Evolutionary conservation across 768 basidiomycete species (phyloP).

Genomic region (Leccinellum rugosiceps): DNA sequence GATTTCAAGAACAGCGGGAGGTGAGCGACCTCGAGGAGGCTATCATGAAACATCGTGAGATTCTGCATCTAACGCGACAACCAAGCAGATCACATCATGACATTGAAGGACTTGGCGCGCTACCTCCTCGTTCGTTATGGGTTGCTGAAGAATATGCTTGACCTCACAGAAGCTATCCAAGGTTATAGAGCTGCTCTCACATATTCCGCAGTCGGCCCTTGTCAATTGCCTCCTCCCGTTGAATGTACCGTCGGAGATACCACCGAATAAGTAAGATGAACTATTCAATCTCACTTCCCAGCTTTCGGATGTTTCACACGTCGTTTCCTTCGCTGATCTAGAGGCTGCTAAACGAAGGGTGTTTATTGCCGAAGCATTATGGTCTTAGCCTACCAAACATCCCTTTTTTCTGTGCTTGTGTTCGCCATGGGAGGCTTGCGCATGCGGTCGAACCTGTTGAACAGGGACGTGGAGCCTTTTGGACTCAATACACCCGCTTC

Average conservation of each 20-base stretch:
- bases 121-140: neutral
- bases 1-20: neutral
- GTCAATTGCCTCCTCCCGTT: neutral
- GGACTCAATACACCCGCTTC: conserved; percentile 16
- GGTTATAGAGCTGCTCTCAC: neutral
- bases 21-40: neutral
- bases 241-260: too few relatives aligned
- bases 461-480: conserved; percentile 21
- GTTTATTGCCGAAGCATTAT: neutral
- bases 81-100: neutral
- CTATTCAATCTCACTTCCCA: neutral
- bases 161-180: neutral
- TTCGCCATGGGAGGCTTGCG: conserved; percentile 6
- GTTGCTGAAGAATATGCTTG: neutral
- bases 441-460: conserved; percentile 30
- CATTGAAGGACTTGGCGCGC: neutral
- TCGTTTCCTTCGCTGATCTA: neutral
- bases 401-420: conserved; percentile 14
- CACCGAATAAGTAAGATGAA: neutral
- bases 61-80: neutral
- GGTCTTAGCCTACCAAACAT: conserved; percentile 11
- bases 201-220: neutral
- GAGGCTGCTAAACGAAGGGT: neutral
- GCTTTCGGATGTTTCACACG: neutral
- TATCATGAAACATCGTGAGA: neutral